phyloP scores from a whole-genome alignment of 1,284 basidiomycete genomes.

The Fomitopsis pinicola region DNA sequence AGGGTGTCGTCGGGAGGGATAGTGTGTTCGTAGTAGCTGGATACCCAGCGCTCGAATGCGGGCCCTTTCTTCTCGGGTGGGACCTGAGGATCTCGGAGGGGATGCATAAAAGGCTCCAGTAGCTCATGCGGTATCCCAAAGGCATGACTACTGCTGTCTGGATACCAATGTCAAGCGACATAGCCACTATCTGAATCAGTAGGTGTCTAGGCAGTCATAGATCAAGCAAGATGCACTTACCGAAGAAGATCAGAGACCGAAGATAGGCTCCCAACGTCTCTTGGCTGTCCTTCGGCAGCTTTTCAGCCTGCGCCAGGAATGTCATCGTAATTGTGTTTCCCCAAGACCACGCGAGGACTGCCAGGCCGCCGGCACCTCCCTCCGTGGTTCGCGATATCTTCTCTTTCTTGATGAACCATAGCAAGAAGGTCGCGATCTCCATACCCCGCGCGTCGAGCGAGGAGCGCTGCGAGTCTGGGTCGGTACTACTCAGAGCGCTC shows the following conservation, averaged over 20 bases:
- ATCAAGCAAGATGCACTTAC: not conserved
- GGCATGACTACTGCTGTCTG: not conserved
- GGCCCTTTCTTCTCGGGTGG: not conserved
- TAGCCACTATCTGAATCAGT: not conserved
- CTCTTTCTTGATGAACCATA: slow-evolving; percentile 2
- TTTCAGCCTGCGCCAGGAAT: slow-evolving; percentile 4
- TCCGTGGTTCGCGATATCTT: not conserved
- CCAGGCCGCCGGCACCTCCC: slow-evolving; percentile 2
- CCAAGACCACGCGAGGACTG: slow-evolving; percentile 6
- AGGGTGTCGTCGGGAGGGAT: not conserved
- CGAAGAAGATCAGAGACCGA: not conserved
- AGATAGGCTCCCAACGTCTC: slow-evolving; percentile 1
- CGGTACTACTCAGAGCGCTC: not conserved
- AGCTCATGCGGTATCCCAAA: not conserved
- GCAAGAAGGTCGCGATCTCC: slow-evolving; percentile 3
- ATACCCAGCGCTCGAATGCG: slow-evolving; percentile 7
- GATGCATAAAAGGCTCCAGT: not conserved
- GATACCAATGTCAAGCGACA: too few relatives aligned
- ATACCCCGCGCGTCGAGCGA: not conserved
- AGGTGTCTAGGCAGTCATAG: too few relatives aligned
- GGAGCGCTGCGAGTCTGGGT: not conserved
- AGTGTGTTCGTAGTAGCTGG: slow-evolving; percentile 2
- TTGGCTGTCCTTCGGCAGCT: not conserved
- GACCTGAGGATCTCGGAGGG: not conserved
- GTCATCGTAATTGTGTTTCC: slow-evolving; percentile 4